Base-by-base conservation (phyloP, 2,329 filamentous ascomycete genomes). In the Mycocentrospora acerina region DNA sequence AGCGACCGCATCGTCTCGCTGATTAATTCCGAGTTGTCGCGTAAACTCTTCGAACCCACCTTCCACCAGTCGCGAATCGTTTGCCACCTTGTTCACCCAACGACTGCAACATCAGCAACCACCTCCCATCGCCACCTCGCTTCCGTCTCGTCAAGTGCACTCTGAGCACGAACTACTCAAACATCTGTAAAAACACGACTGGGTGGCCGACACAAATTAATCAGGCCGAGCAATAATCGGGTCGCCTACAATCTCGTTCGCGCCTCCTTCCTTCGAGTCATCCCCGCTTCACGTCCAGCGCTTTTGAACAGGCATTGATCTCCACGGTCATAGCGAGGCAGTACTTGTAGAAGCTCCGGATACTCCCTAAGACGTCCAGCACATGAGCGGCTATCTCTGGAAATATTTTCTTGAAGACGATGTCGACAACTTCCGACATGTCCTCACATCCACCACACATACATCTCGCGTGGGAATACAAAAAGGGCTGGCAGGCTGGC, bases 321-420 rank as follows among this genome's bases (percentile, higher is more conserved):
- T 40, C 53, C 53, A 86, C 85, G 86, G 82, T 85, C 84, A 89
- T 83, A 88, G 88, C 88, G 85, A 94, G 89, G 88, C 84, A 85
- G 79, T 66, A 70, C 41, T 69, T 73, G 77, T 73, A 72, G 77
- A 80, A 75, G 72, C 70, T 70, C 67, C 63, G 72, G 73, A 60
- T 43, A 54, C 63, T 64, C 61, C 64, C 32, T 50, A 55, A 49
- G 48, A 46, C 37, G 52, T 48, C 56, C 52, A 54, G 64, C 82
- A 82, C 82, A 93, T 97, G 91, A 97, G 88, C 85, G 86, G 90
- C 76, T 81, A 86, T 81, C 83, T 98, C 70, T 96, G 91, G 91
- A 90, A 90, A 80, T 88, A 82, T 69, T 97, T 91, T 70, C 86
- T 94, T 77, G 86, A 96, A 82, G 88, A 96, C 80, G 90, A 98